Conservation (phyloP, 805 yeast species). For the Saccharomyces mikatae region DNA sequence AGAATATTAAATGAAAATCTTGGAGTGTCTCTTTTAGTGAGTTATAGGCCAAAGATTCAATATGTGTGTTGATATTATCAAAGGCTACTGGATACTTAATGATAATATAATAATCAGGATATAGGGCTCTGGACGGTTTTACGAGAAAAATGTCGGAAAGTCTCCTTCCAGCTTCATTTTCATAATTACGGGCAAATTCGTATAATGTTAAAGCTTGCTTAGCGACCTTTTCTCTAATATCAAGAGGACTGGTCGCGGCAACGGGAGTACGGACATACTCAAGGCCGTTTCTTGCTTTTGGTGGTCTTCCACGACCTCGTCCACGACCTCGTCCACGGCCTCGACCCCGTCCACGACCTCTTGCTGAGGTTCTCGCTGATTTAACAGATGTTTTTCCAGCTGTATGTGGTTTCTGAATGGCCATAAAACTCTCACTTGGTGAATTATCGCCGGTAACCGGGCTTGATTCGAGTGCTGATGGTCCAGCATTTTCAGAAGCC, state of each 20-base stretch:
- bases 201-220: constrained; percentile 34
- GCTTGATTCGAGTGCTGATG: not conserved
- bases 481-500: constrained; percentile 5
- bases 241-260: constrained; percentile 17
- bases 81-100: constrained; percentile 61
- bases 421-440: not conserved
- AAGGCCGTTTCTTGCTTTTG: constrained; percentile 17
- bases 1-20: constrained; percentile 72
- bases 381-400: constrained; percentile 25
- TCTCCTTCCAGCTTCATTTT: constrained; percentile 42
- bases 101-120: constrained; percentile 71
- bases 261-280: constrained; percentile 16
- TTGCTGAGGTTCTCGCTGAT: constrained; percentile 17
- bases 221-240: constrained; percentile 19
- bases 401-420: constrained; percentile 1
- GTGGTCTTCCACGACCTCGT: constrained; percentile 13
- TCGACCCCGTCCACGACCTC: constrained; percentile 10
- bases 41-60: constrained; percentile 43
- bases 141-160: constrained; percentile 51
- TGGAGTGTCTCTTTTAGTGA: constrained; percentile 47
- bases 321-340: constrained; percentile 19
- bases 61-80: constrained; percentile 53
- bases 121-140: constrained; percentile 63
- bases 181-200: constrained; percentile 35
- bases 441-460: constrained; percentile 1